Base-by-base conservation (phyloP, 1,139 yeast genomes). In the Yamadazyma siamensis region DNA sequence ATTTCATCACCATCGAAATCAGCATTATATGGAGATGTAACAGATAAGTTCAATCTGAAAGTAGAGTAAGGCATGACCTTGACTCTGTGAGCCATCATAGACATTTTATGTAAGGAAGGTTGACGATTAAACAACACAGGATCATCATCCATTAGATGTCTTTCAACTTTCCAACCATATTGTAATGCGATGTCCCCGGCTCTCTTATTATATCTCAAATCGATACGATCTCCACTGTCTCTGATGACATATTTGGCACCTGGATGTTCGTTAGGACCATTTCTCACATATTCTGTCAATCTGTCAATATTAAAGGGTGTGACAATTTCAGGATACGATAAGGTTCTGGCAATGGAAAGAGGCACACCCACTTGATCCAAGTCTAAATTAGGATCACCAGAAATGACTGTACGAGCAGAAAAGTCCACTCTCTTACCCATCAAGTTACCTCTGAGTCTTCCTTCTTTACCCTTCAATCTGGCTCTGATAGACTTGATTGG, bases 1-100 rank as follows among this genome's bases (percentile, higher is more conserved):
- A 94, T 94, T 66, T 94, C 98, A 62, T 94, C 99, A 71, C 99
- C 99, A 68, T 94, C 99, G 72, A 94, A 94, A 83, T 94, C 99
- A 29, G 99, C 99, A 65, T 94, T 94, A 64, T 94, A 94, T 15
- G 99, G 99, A 11, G 97, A 87, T 0, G 98, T 91, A 30, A 91
- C 98, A 11, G 97, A 91, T 56, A 94, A 70, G 56, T 91, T 94
- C 65, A 94, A 71, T 65, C 99, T 80, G 70, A 94, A 94, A 0
- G 99, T 91, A 4, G 97, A 89, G 56, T 89, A 94, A 10, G 99
- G 99, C 96, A 94, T 89, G 31, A 91, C 98, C 56, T 86, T 88
- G 23, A 91, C 98, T 65, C 96, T 77, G 58, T 94, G 99, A n/a
- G 96, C 95, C 98, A 94, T 94, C 98, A 94, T 94, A 39, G 97